Evolutionary conservation across 2,329 filamentous ascomycete genomes (phyloP).

Genomic region (Colletotrichum acutatum): DNA sequence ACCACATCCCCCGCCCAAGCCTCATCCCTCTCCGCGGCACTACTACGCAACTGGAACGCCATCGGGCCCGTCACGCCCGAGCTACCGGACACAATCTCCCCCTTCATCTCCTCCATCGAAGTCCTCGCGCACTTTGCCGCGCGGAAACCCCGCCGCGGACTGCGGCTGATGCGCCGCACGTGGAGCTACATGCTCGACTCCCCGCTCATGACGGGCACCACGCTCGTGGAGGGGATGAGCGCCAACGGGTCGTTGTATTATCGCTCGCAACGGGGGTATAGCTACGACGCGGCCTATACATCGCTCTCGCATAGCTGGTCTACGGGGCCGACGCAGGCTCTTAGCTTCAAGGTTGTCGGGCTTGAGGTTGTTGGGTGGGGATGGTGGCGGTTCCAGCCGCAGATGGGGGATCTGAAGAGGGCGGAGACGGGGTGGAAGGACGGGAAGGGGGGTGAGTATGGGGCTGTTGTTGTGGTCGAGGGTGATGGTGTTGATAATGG

Average conservation of each 20-base stretch:
- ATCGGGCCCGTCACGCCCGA: conserved; percentile 46
- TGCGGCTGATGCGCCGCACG: conserved; percentile 43
- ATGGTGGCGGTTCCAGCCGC: conserved; percentile 43
- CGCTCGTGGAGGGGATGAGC: conserved; percentile 48
- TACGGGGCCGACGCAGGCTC: conserved; percentile 42
- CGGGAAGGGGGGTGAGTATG: conserved; percentile 6
- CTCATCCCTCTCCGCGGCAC: conserved; percentile 34
- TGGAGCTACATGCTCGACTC: conserved; percentile 45
- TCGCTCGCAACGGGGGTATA: conserved; percentile 44
- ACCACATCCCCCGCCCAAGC: conserved; percentile 32
- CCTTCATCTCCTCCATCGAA: conserved; percentile 48
- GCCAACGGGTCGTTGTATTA: conserved; percentile 51
- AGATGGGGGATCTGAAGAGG: conserved; percentile 36
- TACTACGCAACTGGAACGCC: conserved; percentile 41
- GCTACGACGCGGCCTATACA: conserved; percentile 45
- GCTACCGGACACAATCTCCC: conserved; percentile 48
- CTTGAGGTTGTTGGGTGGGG: conserved; percentile 40
- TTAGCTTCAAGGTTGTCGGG: conserved; percentile 42
- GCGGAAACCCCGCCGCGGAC: conserved; percentile 37
- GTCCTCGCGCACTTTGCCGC: conserved; percentile 46
- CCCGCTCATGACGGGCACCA: conserved; percentile 47
- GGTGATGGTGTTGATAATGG: not conserved
- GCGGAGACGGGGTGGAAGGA: conserved; percentile 37
- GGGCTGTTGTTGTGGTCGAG: not conserved
- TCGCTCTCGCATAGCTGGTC: conserved; percentile 49